Evolutionary conservation across 805 yeast genomes (phyloP), one percentile per base, ranked within the genome.

Genomic region (Myxozyma geophila): DNA sequence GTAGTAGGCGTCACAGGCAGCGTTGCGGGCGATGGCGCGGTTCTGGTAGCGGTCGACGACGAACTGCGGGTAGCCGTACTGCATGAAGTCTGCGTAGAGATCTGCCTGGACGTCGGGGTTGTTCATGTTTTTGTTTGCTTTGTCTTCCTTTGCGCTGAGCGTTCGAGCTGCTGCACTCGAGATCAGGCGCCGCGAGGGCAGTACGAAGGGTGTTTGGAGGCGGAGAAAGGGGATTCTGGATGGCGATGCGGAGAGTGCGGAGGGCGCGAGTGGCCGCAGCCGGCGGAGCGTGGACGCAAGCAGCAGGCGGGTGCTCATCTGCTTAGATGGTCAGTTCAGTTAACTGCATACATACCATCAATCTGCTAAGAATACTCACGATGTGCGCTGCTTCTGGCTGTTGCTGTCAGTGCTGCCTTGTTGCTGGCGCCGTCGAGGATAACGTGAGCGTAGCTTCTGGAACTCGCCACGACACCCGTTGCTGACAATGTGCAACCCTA

Each of bases 41-140:
- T 96, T 89, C 75, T 96, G 98, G 74, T 84, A 96, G 64, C 99
- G 83, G 62, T 95, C 88, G n/a, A 93, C 91, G 7, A 95, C 97
- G 59, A 93, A 87, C 71, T 92, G 96, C n/a, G 99, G 98, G 74
- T 91, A 95, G 77, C 90, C 89, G 60, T 93, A 83, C 62, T 84
- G 84, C 67, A 95, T 76, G 54, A 95, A 79, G 13, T 85, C 81
- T 10, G 83, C 83, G 78, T 95, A 95, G 72, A 95, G 93, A 60
- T 85, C 87, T 1, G 96, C 92, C 77, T 95, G 99, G 6, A 84
- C 80, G 3, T 74, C 77, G 1, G 98, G 83, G 75, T 90, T 88
- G 54, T 80, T 76, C 52, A 90, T 76, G 61, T 89, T 87, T 64
- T 82, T 78, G 76, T 95, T 95, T 48, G 99, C 99, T n/a, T 82